Evolutionary conservation across 345 rosid species (phyloP).

Genomic region (Salix viminalis): DNA sequence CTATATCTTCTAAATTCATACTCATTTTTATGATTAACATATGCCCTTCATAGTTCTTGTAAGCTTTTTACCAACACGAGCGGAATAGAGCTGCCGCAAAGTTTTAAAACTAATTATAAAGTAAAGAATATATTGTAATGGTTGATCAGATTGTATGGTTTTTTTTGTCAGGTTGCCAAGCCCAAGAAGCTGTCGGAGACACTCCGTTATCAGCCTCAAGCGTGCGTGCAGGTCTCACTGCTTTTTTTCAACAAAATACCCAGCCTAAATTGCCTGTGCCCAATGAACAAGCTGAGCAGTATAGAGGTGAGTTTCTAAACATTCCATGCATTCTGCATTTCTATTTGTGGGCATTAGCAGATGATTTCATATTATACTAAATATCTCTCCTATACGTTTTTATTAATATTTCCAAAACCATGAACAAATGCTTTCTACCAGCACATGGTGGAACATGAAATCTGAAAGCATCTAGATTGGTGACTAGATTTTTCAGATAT

Average conservation of each 20-base stretch:
- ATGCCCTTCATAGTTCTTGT: not conserved
- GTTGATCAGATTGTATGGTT: not conserved
- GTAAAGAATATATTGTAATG: not conserved
- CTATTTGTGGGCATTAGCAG: not conserved
- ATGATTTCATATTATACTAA: not conserved
- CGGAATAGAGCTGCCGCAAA: not conserved
- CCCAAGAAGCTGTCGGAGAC: not conserved
- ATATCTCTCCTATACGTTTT: not conserved
- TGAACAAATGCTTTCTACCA: not conserved
- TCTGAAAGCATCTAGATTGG: not conserved
- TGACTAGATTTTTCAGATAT: not conserved
- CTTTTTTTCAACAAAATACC: conserved; percentile 9
- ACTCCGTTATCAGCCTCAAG: conserved; percentile 2
- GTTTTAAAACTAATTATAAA: not conserved
- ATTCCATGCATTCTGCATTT: not conserved
- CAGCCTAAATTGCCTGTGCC: conserved; percentile 12
- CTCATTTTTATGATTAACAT: too few species aligned
- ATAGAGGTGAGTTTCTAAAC: conserved; percentile 20
- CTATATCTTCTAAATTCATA: not conserved
- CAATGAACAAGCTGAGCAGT: not conserved
- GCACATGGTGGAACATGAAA: not conserved
- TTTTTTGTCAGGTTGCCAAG: conserved; percentile 17
- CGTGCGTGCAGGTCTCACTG: conserved; percentile 9
- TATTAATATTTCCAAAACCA: not conserved
- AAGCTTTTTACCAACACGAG: not conserved